Percentiles rank a stretch among this genome's conserved stretches.
Conservation (phyloP, 352 stramenopile species). For the Globisporangium orthogonon region DNA sequence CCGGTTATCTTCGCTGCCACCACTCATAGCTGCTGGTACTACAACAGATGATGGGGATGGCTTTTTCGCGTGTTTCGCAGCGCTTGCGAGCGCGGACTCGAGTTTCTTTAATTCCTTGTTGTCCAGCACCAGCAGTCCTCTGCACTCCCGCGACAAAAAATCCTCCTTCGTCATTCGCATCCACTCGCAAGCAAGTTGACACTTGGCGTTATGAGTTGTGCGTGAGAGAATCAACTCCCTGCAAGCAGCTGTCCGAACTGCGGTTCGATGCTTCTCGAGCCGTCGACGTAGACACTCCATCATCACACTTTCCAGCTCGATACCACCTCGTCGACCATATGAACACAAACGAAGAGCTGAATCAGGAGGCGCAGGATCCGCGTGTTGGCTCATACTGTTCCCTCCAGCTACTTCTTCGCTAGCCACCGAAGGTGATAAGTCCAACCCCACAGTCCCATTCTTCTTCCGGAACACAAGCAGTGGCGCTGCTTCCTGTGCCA, state of each 20-base stretch:
- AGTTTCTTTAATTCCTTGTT: slow-evolving; percentile 23
- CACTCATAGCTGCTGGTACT: slow-evolving; percentile 5
- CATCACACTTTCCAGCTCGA: slow-evolving; percentile 8
- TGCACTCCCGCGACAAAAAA: slow-evolving; percentile 26
- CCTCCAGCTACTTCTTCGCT: background rate
- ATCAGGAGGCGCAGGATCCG: background rate
- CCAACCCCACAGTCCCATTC: slow-evolving; percentile 18
- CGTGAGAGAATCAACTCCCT: slow-evolving; percentile 1
- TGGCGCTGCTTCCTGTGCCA: slow-evolving; percentile 15
- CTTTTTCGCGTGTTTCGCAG: slow-evolving; percentile 16
- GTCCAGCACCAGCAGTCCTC: slow-evolving; percentile 42
- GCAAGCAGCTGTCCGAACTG: slow-evolving; percentile 19
- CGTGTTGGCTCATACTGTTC: too few relatives aligned
- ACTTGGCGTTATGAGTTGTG: background rate
- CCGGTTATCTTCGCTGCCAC: background rate
- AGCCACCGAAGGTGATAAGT: background rate
- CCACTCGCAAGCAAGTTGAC: slow-evolving; percentile 27
- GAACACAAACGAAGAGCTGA: background rate
- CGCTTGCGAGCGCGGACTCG: slow-evolving; percentile 15
- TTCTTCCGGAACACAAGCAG: slow-evolving; percentile 28
- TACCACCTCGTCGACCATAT: background rate
- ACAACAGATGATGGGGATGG: background rate
- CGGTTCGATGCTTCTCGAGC: slow-evolving; percentile 37
- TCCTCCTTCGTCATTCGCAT: slow-evolving; percentile 51
- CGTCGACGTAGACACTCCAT: slow-evolving; percentile 13